These are phyloP conservation scores for Amorphotheca resinae DNA, from an alignment of 495 filamentous ascomycete genomes.

Conservation along the genomic window DNA sequence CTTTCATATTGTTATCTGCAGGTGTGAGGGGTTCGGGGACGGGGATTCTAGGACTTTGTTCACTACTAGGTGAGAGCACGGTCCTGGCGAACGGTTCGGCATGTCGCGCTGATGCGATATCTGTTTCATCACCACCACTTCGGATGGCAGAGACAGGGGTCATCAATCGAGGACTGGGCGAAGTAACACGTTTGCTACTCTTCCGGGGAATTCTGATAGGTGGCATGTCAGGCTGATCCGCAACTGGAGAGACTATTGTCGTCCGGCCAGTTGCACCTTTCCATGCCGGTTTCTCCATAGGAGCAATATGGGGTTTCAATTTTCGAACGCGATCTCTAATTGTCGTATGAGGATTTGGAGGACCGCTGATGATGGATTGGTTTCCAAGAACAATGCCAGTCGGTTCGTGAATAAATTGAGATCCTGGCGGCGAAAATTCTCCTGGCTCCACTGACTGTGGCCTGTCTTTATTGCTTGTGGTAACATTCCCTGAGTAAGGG, in stretches of 20 bases:
- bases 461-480: slow-evolving; percentile 29
- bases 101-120: slow-evolving; percentile 12
- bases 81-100: slow-evolving; percentile 12
- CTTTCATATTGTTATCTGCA: neutral
- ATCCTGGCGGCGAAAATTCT: slow-evolving; percentile 27
- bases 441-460: slow-evolving; percentile 36
- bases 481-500: slow-evolving; percentile 37
- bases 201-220: slow-evolving; percentile 34
- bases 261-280: slow-evolving; percentile 39
- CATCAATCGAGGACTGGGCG: slow-evolving; percentile 6
- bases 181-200: slow-evolving; percentile 17
- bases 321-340: slow-evolving; percentile 37
- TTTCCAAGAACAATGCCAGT: slow-evolving; percentile 9
- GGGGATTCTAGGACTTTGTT: slow-evolving; percentile 4
- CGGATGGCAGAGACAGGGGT: slow-evolving; percentile 23
- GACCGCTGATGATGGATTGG: slow-evolving; percentile 11
- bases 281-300: slow-evolving; percentile 34
- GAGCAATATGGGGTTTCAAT: slow-evolving; percentile 17
- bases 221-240: slow-evolving; percentile 28
- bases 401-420: slow-evolving; percentile 22
- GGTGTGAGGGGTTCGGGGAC: slow-evolving; percentile 3
- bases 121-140: slow-evolving; percentile 22
- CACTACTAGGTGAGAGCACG: slow-evolving; percentile 14
- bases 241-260: slow-evolving; percentile 34
- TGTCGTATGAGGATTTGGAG: slow-evolving; percentile 11